Conservation (phyloP, 371 early-diverging fungal species). For the Vairimorpha apis region DNA sequence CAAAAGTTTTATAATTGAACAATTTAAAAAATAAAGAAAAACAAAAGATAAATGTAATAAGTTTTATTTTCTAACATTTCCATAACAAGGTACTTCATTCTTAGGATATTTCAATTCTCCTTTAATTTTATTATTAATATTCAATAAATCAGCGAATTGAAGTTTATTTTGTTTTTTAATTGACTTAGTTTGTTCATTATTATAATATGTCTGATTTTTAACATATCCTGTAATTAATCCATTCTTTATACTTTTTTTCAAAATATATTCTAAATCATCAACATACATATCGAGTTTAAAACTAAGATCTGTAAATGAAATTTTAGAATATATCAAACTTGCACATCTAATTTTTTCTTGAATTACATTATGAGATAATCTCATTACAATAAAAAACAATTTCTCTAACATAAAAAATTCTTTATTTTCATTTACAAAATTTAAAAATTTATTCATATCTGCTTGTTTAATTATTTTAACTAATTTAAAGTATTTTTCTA, state of each 20-base stretch:
- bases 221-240: conserved; percentile 25
- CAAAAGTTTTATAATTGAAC: not conserved
- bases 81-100: conserved; percentile 32
- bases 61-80: conserved; percentile 8
- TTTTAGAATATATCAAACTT: conserved; percentile 35
- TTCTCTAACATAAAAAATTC: conserved; percentile 22
- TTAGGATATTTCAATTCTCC: conserved; percentile 45
- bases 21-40: not conserved
- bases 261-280: conserved; percentile 29
- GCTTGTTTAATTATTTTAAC: conserved; percentile 34
- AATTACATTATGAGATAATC: conserved; percentile 35
- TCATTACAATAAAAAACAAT: conserved; percentile 35
- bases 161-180: conserved; percentile 2
- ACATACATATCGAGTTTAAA: conserved; percentile 13
- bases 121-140: conserved; percentile 21
- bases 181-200: not conserved
- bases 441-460: conserved; percentile 21
- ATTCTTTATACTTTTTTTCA: conserved; percentile 28
- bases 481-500: conserved; percentile 35
- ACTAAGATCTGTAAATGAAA: conserved; percentile 36
- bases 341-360: conserved; percentile 50
- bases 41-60: not conserved
- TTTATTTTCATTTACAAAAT: conserved; percentile 22
- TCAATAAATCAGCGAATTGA: conserved; percentile 9
- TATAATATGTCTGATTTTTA: conserved; percentile 27